Evolutionary conservation across 176 grass and related monocot species (phyloP).

Genomic region (Triticum timopheevii): DNA sequence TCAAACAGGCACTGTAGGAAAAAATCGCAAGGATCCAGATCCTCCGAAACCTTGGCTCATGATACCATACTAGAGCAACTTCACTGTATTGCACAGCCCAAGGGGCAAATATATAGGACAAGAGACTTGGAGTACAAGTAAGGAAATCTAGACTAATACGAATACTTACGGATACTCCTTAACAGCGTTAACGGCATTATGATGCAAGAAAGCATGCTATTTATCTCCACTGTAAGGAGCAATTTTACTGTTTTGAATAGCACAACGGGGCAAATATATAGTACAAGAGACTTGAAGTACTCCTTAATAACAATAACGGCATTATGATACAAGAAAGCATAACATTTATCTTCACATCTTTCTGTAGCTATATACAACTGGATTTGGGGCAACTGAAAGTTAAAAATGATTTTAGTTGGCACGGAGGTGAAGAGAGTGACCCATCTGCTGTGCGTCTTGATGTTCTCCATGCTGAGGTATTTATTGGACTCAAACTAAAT

Average conservation of each 20-base stretch:
- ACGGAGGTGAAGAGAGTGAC: conserved; percentile 83
- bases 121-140: no score
- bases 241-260: no score
- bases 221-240: neutral
- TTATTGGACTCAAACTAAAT: neutral
- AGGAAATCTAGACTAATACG: no score
- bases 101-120: no score
- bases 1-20: no score
- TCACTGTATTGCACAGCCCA: no score
- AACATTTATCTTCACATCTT: conserved; percentile 16
- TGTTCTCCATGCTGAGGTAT: conserved; percentile 90
- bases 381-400: conserved; percentile 91
- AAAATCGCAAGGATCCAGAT: no score
- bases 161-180: neutral
- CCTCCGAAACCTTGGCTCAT: no score
- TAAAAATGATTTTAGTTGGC: conserved; percentile 83
- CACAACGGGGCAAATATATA: no score
- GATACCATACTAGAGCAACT: no score
- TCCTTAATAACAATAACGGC: conserved; percentile 2
- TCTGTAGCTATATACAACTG: conserved; percentile 94
- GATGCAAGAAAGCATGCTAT: conserved; percentile 6
- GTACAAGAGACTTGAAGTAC: neutral
- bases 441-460: conserved; percentile 88
- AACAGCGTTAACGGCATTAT: neutral
- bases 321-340: conserved; percentile 1